Conservation (phyloP, 176 grass and related monocot species). For the Phragmites australis region DNA sequence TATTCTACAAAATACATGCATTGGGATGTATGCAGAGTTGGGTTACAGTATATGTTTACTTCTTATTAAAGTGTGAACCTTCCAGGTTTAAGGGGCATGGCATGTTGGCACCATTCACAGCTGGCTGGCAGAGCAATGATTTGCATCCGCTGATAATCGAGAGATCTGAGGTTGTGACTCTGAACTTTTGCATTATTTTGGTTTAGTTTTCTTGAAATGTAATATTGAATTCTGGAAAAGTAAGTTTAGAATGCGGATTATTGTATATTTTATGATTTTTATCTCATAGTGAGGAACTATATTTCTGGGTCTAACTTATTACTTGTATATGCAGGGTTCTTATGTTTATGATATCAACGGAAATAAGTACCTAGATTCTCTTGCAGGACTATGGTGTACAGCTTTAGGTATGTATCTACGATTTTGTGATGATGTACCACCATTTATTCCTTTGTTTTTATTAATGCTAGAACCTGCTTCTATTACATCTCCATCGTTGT, state of each 20-base stretch:
- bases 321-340: conserved; percentile 58
- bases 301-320: background rate
- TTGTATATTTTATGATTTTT: background rate
- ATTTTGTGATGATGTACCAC: background rate
- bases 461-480: background rate
- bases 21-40: background rate
- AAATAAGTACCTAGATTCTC: conserved; percentile 85
- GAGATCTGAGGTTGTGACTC: conserved; percentile 73
- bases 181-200: background rate
- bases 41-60: background rate
- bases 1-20: background rate
- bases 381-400: conserved; percentile 93
- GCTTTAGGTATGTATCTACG: conserved; percentile 68
- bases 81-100: conserved; percentile 91
- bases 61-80: background rate
- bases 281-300: background rate
- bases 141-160: conserved; percentile 83
- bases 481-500: background rate
- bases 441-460: background rate
- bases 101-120: conserved; percentile 98
- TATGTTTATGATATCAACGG: conserved; percentile 93
- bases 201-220: conserved; percentile 2
- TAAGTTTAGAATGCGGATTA: conserved; percentile 5
- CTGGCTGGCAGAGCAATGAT: conserved; percentile 94
- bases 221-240: background rate